Evolutionary conservation across 305 asterid species (phyloP).

Genomic region (Fraxinus sp.): DNA sequence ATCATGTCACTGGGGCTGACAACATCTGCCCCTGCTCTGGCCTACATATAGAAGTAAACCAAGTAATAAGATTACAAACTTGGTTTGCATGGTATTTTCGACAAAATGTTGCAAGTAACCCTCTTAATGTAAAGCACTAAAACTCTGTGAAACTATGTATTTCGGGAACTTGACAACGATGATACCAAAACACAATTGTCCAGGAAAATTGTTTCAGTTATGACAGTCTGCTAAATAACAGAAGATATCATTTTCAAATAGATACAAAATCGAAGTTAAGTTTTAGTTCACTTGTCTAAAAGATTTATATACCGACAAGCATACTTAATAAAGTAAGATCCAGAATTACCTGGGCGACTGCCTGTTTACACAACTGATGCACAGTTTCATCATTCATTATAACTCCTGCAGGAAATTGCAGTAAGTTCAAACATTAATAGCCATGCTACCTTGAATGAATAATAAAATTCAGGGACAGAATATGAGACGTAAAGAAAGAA

Average conservation of each 20-base stretch:
- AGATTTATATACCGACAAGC: neutral
- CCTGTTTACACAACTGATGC: slow-evolving; percentile 92
- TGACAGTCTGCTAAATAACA: neutral
- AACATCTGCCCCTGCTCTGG: slow-evolving; percentile 97
- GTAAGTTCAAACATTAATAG: slow-evolving; percentile 16
- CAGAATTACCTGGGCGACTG: slow-evolving; percentile 78
- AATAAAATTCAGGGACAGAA: neutral
- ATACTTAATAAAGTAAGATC: neutral
- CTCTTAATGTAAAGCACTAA: neutral
- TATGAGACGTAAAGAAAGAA: neutral
- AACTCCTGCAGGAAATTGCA: slow-evolving; percentile 65
- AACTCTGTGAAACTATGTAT: neutral
- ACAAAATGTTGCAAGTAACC: neutral
- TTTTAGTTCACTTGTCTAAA: neutral
- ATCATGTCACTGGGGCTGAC: slow-evolving; percentile 98
- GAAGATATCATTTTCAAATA: neutral
- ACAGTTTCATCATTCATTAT: slow-evolving; percentile 97
- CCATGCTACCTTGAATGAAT: neutral
- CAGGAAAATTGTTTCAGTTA: neutral
- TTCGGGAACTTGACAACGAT: neutral
- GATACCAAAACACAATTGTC: neutral
- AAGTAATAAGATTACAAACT: slow-evolving; percentile 14
- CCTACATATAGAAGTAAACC: slow-evolving; percentile 42
- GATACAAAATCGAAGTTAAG: neutral
- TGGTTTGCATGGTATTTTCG: neutral